Percentiles rank a stretch among this genome's conserved stretches.
These are phyloP conservation scores for Fusarium beomiforme DNA, from an alignment of 2,329 filamentous ascomycete genomes.

Conservation along the genomic window DNA sequence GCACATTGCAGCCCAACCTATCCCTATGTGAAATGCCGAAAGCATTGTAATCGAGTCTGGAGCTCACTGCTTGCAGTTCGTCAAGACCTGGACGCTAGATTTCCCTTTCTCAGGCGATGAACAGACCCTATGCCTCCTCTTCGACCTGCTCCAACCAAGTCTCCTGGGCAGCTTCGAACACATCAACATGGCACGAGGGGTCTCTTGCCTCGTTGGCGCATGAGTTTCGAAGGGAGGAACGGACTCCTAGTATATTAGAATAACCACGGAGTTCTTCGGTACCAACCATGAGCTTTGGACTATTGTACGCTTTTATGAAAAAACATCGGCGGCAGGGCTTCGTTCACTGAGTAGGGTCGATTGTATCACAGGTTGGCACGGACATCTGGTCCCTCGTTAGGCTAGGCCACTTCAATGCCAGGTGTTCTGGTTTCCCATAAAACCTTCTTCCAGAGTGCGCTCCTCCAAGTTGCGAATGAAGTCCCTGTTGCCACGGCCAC, in stretches of 20 bases:
- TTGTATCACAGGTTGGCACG: slow-evolving; percentile 28
- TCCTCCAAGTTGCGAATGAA: slow-evolving; percentile 97
- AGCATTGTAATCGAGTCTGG: neutral
- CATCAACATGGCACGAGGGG: slow-evolving; percentile 1
- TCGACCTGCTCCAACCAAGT: slow-evolving; percentile 1
- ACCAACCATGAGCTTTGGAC: slow-evolving; percentile 29
- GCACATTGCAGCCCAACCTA: slow-evolving; percentile 2
- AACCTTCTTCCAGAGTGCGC: slow-evolving; percentile 91
- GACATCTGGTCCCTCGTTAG: slow-evolving; percentile 30
- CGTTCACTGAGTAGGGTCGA: slow-evolving; percentile 10
- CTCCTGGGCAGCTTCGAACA: neutral
- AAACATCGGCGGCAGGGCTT: slow-evolving; percentile 6
- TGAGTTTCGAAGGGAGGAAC: slow-evolving; percentile 12
- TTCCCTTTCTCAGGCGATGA: slow-evolving; percentile 2
- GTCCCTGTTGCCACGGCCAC: slow-evolving; percentile 75
- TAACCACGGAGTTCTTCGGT: slow-evolving; percentile 8
- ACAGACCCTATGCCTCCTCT: slow-evolving; percentile 8
- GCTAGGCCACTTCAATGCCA: slow-evolving; percentile 69
- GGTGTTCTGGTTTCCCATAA: slow-evolving; percentile 71
- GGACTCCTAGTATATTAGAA: slow-evolving; percentile 18
- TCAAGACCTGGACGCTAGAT: slow-evolving; percentile 10
- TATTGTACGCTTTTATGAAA: slow-evolving; percentile 16
- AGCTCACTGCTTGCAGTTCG: slow-evolving; percentile 9
- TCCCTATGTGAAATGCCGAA: neutral
- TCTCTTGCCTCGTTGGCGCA: slow-evolving; percentile 19